phyloP scores from a whole-genome alignment of 306 rosid genomes.

The Dryas octopetala region DNA sequence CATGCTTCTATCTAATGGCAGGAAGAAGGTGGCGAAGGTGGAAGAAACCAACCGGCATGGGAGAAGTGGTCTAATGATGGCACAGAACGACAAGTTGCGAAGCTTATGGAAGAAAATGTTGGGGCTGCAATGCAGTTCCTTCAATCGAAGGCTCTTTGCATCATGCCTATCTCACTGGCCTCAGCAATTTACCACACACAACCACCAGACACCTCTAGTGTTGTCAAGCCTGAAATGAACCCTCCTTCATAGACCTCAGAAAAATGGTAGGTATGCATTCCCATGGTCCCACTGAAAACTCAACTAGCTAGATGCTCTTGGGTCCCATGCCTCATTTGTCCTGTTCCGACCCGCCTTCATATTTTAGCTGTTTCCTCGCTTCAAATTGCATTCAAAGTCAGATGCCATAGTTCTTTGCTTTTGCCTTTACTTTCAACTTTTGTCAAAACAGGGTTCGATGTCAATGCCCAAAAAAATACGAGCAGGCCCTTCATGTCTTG shows the following conservation, averaged over 20 bases:
- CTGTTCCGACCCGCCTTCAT: conserved; percentile 41
- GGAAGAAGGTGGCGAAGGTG: conserved; percentile 85
- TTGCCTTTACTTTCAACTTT: conserved; percentile 50
- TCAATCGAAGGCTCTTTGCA: conserved; percentile 92
- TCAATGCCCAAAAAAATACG: conserved; percentile 51
- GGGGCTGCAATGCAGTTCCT: conserved; percentile 97
- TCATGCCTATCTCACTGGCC: conserved; percentile 92
- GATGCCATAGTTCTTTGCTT: conserved; percentile 69
- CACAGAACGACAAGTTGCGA: conserved; percentile 83
- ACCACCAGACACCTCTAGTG: conserved; percentile 69
- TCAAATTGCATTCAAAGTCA: conserved; percentile 87
- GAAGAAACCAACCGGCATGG: conserved; percentile 91
- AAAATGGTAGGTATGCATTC: conserved; percentile 24
- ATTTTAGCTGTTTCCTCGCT: conserved; percentile 42
- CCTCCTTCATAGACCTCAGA: conserved; percentile 63
- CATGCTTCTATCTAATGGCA: conserved; percentile 19
- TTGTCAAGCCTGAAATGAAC: conserved; percentile 74
- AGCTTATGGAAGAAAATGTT: conserved; percentile 94
- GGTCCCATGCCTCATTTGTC: conserved; percentile 53
- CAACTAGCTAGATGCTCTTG: conserved; percentile 28
- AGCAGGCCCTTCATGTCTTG: conserved; percentile 54
- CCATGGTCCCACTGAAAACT: conserved; percentile 32
- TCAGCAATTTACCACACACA: conserved; percentile 90
- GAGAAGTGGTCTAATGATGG: conserved; percentile 95
- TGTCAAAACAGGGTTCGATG: conserved; percentile 60